Evolutionary conservation across 108 stramenopile species (phyloP).

Genomic region (Hondaea fermentalgiana): DNA sequence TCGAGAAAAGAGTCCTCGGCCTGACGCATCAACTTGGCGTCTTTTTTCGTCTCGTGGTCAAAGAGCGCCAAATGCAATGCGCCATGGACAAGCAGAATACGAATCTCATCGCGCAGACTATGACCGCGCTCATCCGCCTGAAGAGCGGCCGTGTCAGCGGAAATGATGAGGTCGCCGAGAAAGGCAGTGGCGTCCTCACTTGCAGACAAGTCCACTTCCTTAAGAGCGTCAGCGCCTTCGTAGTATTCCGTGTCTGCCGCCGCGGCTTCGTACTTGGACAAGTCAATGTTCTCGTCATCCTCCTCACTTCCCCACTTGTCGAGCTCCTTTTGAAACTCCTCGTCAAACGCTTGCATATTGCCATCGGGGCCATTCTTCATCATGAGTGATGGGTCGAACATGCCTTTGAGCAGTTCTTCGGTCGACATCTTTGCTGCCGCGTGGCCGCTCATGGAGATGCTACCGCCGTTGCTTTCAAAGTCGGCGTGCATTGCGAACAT

Average conservation of each 20-base stretch:
- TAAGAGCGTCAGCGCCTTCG: neutral
- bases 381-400: too few species aligned
- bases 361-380: too few species aligned
- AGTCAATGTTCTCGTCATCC: too few species aligned
- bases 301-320: too few species aligned
- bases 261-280: too few species aligned
- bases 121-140: neutral
- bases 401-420: too few species aligned
- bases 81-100: neutral
- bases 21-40: neutral
- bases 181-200: neutral
- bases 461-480: neutral
- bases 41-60: neutral
- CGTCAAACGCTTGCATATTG: too few species aligned
- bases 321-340: too few species aligned
- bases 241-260: neutral
- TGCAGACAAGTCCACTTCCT: neutral
- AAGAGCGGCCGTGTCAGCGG: neutral
- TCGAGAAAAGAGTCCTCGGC: neutral
- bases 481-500: neutral
- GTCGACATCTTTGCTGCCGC: too few species aligned
- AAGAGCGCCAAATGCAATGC: neutral
- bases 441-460: too few species aligned
- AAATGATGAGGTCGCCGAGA: neutral
- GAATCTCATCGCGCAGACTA: neutral